Conservation (phyloP, 768 basidiomycete species). For the Tylopilus rubrobrunneus region DNA sequence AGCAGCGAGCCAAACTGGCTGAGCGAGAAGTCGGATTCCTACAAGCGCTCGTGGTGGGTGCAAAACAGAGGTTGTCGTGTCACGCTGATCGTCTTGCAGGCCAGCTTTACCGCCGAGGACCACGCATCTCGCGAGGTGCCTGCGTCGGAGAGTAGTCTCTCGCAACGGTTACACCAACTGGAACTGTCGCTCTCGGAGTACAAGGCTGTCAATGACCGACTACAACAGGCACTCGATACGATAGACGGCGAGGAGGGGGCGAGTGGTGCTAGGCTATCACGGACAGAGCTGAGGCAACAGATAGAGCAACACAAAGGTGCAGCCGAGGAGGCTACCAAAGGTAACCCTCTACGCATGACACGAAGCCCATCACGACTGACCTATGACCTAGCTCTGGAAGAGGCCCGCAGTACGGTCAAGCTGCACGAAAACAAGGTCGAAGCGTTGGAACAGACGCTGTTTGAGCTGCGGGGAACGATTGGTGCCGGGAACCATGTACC, state of each 20-base stretch:
- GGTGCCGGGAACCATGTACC: conserved; percentile 74
- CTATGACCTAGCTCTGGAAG: conserved; percentile 40
- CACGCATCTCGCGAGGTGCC: conserved; percentile 31
- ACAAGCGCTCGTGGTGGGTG: conserved; percentile 55
- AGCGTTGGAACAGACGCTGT: conserved; percentile 70
- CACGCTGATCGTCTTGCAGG: conserved; percentile 32
- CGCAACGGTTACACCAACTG: conserved; percentile 48
- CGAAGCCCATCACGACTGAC: background rate
- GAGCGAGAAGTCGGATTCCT: conserved; percentile 65
- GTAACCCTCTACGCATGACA: conserved; percentile 24
- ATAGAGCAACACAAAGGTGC: conserved; percentile 37
- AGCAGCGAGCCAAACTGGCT: conserved; percentile 37
- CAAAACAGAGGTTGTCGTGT: background rate
- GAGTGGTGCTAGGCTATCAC: conserved; percentile 20
- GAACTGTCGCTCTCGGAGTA: conserved; percentile 54
- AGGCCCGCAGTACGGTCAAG: conserved; percentile 33
- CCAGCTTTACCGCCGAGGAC: conserved; percentile 63
- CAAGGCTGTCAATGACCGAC: conserved; percentile 43
- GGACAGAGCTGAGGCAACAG: conserved; percentile 39
- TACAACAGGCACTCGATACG: conserved; percentile 47
- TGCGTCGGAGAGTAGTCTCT: conserved; percentile 29
- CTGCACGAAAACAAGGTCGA: conserved; percentile 55
- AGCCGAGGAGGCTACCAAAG: conserved; percentile 37
- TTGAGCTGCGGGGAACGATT: conserved; percentile 73
- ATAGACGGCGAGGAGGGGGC: conserved; percentile 34